These are phyloP conservation scores for Sphaerosporella brunnea DNA, from an alignment of 495 filamentous ascomycete genomes.

Conservation along the genomic window DNA sequence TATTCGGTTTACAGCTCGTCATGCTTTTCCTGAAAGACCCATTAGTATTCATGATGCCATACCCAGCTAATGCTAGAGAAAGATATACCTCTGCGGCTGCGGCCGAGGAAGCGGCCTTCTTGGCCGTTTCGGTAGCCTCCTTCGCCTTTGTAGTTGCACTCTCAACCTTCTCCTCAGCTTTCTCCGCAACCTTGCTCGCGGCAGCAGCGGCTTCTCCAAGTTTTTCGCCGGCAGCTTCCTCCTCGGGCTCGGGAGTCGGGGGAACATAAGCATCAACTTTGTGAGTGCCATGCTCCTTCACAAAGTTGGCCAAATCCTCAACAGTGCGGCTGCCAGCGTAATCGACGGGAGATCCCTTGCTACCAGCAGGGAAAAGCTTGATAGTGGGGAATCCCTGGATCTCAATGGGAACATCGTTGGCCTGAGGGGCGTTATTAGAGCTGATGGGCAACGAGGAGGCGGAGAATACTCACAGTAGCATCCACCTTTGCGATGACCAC, in stretches of 20 bases:
- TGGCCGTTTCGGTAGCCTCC: slow-evolving; percentile 13
- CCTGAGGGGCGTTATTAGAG: neutral
- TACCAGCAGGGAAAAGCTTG: slow-evolving; percentile 87
- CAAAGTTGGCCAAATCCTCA: slow-evolving; percentile 84
- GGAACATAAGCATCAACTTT: slow-evolving; percentile 46
- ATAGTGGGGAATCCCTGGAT: slow-evolving; percentile 98
- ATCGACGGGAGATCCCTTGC: slow-evolving; percentile 66
- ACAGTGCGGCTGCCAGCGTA: slow-evolving; percentile 80
- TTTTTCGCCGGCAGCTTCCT: slow-evolving; percentile 33
- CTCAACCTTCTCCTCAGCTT: slow-evolving; percentile 35
- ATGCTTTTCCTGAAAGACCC: too few relatives aligned
- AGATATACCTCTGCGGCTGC: neutral
- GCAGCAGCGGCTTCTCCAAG: slow-evolving; percentile 25
- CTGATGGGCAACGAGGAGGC: neutral
- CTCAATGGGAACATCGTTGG: slow-evolving; percentile 92
- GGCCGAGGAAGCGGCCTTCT: neutral
- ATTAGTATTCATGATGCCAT: too few relatives aligned
- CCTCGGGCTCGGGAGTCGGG: slow-evolving; percentile 25
- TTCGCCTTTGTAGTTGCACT: slow-evolving; percentile 34
- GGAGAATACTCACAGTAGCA: slow-evolving; percentile 40
- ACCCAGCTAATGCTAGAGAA: too few relatives aligned
- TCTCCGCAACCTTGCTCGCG: slow-evolving; percentile 35
- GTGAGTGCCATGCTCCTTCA: slow-evolving; percentile 87
- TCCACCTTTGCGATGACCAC: slow-evolving; percentile 95
- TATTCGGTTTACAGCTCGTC: too few relatives aligned